Evolutionary conservation across 2,329 filamentous ascomycete species (phyloP), one percentile per base, ranked within the genome.

Genomic region (Thielaviopsis ethacetica): DNA sequence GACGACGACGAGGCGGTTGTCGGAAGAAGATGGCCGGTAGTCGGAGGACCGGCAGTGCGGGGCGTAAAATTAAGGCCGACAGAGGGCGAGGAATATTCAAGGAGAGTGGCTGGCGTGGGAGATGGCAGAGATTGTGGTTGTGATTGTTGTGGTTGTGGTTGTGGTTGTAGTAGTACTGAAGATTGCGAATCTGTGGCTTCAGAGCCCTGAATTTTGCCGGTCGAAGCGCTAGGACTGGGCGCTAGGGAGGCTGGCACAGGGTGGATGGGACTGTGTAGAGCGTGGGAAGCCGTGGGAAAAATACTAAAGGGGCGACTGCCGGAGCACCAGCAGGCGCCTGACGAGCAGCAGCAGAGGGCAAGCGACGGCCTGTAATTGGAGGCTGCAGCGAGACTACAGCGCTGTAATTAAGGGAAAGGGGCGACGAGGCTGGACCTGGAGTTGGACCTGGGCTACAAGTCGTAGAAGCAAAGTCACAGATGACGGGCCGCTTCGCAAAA

Each of bases 241-340:
- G 56, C 54, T 63, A 62, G 21, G 62, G 59, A 58, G 62, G 57
- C 19, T 54, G 57, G 53, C 19, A 50, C 50, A 50, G 27, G 58
- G 56, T 47, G 13, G 30, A 38, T 22, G 22, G 49, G 53, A 38
- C 15, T 27, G 58, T 30, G 63, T 53, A 53, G 60, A 38, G 71
- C 68, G 71, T 72, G 69, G 64, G 75, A 71, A 76, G 74, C 74
- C 75, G 75, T 77, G 69, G 73, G 72, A 70, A 70, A 67, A 67
- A 70, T 63, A 64, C 63, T 64, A 66, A 64, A 65, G 68, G 69
- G 71, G 72, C 73, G 69, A 70, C 73, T 72, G 75, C 69, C 68
- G 69, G 66, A 66, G 47, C 71, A 73, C 74, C 73, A 70, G 72
- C 73, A 71, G 58, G 53, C 54, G 56, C 60, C 60, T 50, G 62